Percentiles rank a stretch among this genome's conserved stretches.
Evolutionary conservation across 495 filamentous ascomycete genomes (phyloP).

Genomic region (Aspergillus diversus): DNA sequence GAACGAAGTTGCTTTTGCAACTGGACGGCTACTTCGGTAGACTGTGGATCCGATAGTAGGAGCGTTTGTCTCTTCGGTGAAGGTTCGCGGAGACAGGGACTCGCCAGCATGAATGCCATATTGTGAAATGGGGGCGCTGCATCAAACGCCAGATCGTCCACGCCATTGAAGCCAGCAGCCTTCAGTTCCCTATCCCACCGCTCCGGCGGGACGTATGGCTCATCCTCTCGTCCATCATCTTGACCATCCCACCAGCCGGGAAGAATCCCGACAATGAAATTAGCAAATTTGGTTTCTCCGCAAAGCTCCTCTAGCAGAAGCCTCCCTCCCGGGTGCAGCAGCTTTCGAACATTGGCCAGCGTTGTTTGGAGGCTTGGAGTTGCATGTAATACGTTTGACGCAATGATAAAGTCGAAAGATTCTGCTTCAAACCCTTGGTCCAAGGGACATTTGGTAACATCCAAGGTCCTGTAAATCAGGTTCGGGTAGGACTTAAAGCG

Average conservation of each 20-base stretch:
- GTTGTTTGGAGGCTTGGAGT: slow-evolving; percentile 43
- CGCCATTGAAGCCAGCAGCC: background rate
- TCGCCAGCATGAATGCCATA: too few species aligned
- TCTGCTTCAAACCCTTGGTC: slow-evolving; percentile 51
- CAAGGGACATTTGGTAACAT: slow-evolving; percentile 52
- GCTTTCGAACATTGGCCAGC: slow-evolving; percentile 42
- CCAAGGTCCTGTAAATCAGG: slow-evolving; percentile 48
- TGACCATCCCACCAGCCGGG: slow-evolving; percentile 30
- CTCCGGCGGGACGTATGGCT: background rate
- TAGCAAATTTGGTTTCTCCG: slow-evolving; percentile 5
- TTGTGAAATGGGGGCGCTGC: too few species aligned
- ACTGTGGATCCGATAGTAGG: too few species aligned
- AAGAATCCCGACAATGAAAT: slow-evolving; percentile 26
- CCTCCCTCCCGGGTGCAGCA: slow-evolving; percentile 29
- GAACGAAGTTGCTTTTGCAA: too few species aligned
- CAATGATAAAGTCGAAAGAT: slow-evolving; percentile 57
- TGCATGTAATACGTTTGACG: slow-evolving; percentile 56
- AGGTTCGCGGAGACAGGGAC: slow-evolving; percentile 25
- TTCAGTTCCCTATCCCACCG: background rate
- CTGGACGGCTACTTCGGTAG: too few species aligned
- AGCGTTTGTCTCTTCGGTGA: too few species aligned
- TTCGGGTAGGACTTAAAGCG: slow-evolving; percentile 39
- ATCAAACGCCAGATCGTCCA: background rate
- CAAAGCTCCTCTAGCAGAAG: slow-evolving; percentile 33
- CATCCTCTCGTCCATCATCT: slow-evolving; percentile 15